phyloP scores from a whole-genome alignment of 306 rosid genomes.

The Ochetophila trinervis region DNA sequence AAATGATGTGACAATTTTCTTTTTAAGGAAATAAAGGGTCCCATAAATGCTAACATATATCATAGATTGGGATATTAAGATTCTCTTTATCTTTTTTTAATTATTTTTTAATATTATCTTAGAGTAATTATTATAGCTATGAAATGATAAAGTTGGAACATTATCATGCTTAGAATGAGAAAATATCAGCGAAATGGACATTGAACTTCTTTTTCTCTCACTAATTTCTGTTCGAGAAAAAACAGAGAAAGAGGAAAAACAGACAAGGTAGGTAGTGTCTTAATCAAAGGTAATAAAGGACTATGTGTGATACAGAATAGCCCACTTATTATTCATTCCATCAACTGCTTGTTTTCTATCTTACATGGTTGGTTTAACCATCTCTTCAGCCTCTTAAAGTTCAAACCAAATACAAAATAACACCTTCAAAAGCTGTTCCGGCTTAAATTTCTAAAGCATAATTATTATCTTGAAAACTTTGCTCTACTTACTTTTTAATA shows the following conservation, averaged over 20 bases:
- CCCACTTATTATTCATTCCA: neutral
- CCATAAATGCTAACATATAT: neutral
- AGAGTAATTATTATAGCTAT: neutral
- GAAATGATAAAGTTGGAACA: neutral
- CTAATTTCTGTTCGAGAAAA: neutral
- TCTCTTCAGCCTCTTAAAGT: neutral
- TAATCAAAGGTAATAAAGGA: neutral
- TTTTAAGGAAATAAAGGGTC: neutral
- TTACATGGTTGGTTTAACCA: constrained; percentile 8
- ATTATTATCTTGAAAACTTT: neutral
- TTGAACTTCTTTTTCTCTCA: no score
- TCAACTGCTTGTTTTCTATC: neutral
- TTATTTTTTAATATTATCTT: neutral
- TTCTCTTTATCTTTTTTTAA: neutral
- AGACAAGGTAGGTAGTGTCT: constrained; percentile 10
- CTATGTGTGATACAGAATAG: neutral
- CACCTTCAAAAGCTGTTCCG: neutral
- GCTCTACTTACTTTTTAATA: neutral
- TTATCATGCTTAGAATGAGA: neutral
- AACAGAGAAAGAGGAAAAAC: neutral
- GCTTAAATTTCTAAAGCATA: neutral
- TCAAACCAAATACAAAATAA: neutral
- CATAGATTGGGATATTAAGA: neutral
- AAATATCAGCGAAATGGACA: no score
- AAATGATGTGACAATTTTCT: neutral